Evolutionary conservation across 2,329 filamentous ascomycete genomes (phyloP), one percentile per base, ranked within the genome.

Genomic region (Aspergillus sp.): DNA sequence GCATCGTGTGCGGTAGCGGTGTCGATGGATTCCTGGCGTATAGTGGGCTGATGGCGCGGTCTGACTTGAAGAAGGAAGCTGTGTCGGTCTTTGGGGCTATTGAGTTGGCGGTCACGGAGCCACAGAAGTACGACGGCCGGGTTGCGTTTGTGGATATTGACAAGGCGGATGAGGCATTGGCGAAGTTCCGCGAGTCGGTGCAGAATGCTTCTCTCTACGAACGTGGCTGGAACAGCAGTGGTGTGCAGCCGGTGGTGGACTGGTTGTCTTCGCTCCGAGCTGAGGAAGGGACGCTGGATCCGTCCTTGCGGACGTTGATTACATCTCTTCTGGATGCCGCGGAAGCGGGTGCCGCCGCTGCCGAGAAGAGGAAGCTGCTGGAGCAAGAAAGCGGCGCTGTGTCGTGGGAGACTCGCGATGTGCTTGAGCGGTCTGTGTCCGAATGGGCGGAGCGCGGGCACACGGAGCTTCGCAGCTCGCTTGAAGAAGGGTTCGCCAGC

Each of bases 371-470:
- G 41, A 73, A 69, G 19, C 44, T 70, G 21, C 64, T 70, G 47
- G 66, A 71, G 38, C 71, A 75, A 59, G 70, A 74, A 25, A 59
- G 64, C 3, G 68, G 67, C 2, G 61, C 78, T 1, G 77, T 81
- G 8, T 73, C 81, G 3, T 71, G 82, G 8, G 68, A 75, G 21
- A 78, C 78, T 39, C 77, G 80, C n/a, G 66, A 75, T 15, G 71
- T 75, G 4, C 79, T 96, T n/a, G 80, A 86, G 47, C 73, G 75
- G 2, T 83, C 82, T 1, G 84, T 96, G 0, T 81, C 86, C 0
- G 75, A 79, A 3, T 97, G 93, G 92, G 88, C 92, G 0, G 88
- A 94, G 69, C 81, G 82, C 21, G 91, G 91, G 0, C 94, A 98
- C 72, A 84, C 87, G 0, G 94, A 98, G 75, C 83, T 98, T 7